A percentile compares a stretch with the other conserved stretches of the same genome.
Conservation (phyloP, 2,329 filamentous ascomycete genomes). For the Talaromyces sp. region DNA sequence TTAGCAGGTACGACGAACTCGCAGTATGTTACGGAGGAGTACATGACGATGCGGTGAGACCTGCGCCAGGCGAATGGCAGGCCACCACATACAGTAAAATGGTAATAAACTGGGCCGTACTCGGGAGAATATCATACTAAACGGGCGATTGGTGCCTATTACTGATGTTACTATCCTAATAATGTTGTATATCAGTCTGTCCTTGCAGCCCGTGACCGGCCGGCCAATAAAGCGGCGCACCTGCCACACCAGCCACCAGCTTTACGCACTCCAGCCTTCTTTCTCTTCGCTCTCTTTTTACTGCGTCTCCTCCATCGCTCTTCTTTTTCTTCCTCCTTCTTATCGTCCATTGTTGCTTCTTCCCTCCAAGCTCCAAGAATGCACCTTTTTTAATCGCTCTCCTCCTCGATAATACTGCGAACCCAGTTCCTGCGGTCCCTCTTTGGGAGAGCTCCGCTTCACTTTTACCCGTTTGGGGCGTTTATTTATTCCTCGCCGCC, state of each 20-base stretch:
- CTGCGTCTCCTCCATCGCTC: neutral
- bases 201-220: neutral
- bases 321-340: neutral
- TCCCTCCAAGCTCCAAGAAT: neutral
- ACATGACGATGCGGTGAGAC: neutral
- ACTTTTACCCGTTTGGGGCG: conserved; percentile 12
- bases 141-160: neutral
- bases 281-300: conserved; percentile 9
- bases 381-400: neutral
- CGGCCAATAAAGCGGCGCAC: neutral
- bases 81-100: neutral
- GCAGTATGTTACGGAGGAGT: neutral
- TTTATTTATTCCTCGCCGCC: neutral
- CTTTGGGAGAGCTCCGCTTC: conserved; percentile 9
- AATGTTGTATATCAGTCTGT: neutral
- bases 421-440: neutral
- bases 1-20: neutral
- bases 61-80: neutral
- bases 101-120: neutral
- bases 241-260: conserved; percentile 10
- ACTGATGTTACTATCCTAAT: no score
- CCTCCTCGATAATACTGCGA: neutral
- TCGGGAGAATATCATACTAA: neutral
- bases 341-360: neutral
- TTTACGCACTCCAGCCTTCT: conserved; percentile 24